A percentile compares a stretch with the other conserved stretches of the same genome.
Evolutionary conservation across 371 early-diverging fungal species (phyloP).

Genomic region (Mortierella sp.): DNA sequence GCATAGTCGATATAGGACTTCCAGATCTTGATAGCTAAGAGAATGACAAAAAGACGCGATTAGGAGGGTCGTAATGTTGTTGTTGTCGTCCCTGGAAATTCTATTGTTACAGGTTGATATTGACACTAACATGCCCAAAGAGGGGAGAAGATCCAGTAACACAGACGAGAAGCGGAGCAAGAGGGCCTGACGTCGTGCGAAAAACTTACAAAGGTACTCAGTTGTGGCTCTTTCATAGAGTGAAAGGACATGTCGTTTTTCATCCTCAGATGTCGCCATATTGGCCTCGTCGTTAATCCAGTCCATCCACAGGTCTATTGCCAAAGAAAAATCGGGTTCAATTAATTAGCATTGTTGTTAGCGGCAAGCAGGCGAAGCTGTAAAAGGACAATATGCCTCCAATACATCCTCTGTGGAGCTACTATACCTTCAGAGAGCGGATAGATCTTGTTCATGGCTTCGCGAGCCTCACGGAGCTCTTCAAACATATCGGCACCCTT

Average conservation of each 20-base stretch:
- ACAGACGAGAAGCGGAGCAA: neutral
- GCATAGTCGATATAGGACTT: conserved; percentile 44
- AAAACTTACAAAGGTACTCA: conserved; percentile 49
- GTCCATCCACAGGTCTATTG: conserved; percentile 47
- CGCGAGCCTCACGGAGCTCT: conserved; percentile 39
- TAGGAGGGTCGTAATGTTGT: neutral
- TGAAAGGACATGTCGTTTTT: conserved; percentile 34
- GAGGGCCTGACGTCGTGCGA: neutral
- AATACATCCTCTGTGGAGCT: neutral
- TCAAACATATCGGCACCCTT: conserved; percentile 43
- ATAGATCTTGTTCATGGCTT: conserved; percentile 32
- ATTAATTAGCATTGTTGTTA: neutral
- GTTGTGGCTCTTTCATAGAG: conserved; percentile 39
- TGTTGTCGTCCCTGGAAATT: neutral
- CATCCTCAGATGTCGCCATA: conserved; percentile 45
- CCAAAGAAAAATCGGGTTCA: neutral
- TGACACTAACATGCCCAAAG: neutral
- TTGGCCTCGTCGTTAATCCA: conserved; percentile 52
- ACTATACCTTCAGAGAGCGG: conserved; percentile 46
- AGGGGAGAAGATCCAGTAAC: neutral
- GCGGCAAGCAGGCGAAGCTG: neutral
- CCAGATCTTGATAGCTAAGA: conserved; percentile 47
- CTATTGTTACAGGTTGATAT: neutral
- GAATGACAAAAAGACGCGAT: neutral
- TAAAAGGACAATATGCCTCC: neutral